A percentile compares a stretch with the other conserved stretches of the same genome.
Conservation (phyloP, 2,329 filamentous ascomycete species). For the Clonostachys rhizophaga region DNA sequence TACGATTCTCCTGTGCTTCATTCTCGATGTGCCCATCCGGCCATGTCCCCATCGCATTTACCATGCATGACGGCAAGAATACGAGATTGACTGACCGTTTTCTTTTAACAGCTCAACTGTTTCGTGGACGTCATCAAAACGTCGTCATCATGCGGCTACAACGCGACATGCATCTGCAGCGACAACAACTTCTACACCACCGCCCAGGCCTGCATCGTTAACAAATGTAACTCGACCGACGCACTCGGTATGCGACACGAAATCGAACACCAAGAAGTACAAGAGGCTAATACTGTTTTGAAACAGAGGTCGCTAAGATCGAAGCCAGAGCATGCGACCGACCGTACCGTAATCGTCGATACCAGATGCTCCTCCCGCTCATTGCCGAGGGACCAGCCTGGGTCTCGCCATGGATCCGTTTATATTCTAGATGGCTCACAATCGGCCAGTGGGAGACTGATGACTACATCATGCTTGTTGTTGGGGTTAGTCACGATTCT, state of each 20-base stretch:
- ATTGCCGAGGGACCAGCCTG: conserved; percentile 26
- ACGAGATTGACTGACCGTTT: too few relatives aligned
- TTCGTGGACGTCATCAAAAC: too few relatives aligned
- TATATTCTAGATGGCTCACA: conserved; percentile 26
- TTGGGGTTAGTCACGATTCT: conserved; percentile 6
- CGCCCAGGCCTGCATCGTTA: conserved; percentile 13
- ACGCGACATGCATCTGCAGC: conserved; percentile 20
- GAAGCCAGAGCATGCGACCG: conserved; percentile 23
- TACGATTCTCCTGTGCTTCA: too few relatives aligned
- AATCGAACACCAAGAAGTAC: too few relatives aligned
- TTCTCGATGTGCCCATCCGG: too few relatives aligned
- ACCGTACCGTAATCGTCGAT: conserved; percentile 19
- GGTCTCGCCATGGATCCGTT: conserved; percentile 23
- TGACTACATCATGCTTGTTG: conserved; percentile 30
- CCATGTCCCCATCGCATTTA: too few relatives aligned
- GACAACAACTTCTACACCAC: conserved; percentile 8
- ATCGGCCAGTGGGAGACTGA: conserved; percentile 23
- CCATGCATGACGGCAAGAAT: too few relatives aligned
- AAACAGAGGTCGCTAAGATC: conserved; percentile 9
- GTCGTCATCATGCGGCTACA: conserved; percentile 2
- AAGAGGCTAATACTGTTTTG: too few relatives aligned
- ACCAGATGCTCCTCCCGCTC: conserved; percentile 22
- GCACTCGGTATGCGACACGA: conserved; percentile 12
- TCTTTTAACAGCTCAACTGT: too few relatives aligned
- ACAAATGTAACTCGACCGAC: conserved; percentile 15